phyloP scores from a whole-genome alignment of 192 early-diverging fungal genomes.

The Chytriomyces sp. region DNA sequence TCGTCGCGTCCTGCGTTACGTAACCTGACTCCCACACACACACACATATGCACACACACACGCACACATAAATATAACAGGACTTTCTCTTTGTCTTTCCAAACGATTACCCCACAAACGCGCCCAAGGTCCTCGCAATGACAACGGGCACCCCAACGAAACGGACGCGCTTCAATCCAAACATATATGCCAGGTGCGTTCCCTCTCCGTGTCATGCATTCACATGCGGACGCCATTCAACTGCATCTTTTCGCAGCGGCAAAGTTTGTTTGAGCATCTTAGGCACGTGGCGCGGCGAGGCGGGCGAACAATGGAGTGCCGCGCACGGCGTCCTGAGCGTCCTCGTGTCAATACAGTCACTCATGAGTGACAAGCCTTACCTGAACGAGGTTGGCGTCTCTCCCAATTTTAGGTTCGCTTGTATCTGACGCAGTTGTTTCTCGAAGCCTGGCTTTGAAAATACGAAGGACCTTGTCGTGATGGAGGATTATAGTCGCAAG shows the following conservation, averaged over 20 bases:
- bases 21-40: no score
- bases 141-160: slow-evolving; percentile 50
- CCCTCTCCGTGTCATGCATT: background rate
- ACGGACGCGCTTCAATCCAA: slow-evolving; percentile 62
- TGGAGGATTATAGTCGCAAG: slow-evolving; percentile 61
- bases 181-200: slow-evolving; percentile 52
- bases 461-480: slow-evolving; percentile 31
- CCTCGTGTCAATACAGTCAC: slow-evolving; percentile 62
- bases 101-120: slow-evolving; percentile 55
- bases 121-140: slow-evolving; percentile 60
- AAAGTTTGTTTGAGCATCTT: slow-evolving; percentile 64
- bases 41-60: no score
- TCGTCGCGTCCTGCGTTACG: no score
- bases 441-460: slow-evolving; percentile 66
- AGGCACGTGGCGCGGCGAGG: slow-evolving; percentile 60
- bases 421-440: slow-evolving; percentile 10
- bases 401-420: background rate
- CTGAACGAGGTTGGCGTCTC: slow-evolving; percentile 52
- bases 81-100: slow-evolving; percentile 60
- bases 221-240: background rate
- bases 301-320: slow-evolving; percentile 58
- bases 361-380: slow-evolving; percentile 63
- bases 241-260: slow-evolving; percentile 46
- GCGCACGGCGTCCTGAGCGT: slow-evolving; percentile 65
- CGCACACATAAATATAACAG: slow-evolving; percentile 27